Evolutionary conservation across 495 filamentous ascomycete genomes (phyloP).

Genomic region (Ascobolus immersus): DNA sequence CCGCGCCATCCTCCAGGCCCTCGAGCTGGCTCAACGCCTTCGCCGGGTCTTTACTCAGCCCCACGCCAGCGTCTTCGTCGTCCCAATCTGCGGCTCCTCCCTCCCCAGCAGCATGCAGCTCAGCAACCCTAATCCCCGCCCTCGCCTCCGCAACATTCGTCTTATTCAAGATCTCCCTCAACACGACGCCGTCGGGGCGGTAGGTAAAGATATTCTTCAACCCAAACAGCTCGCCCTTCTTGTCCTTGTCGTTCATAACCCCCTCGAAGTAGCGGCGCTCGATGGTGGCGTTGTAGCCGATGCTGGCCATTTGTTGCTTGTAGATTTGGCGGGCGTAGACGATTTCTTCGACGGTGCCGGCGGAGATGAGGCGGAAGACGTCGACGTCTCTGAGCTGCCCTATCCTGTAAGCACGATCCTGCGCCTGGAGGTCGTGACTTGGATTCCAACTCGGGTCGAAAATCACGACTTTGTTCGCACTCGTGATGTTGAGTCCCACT

Average conservation of each 20-base stretch:
- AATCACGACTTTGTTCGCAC: conserved; percentile 92
- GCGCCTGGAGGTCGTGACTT: conserved; percentile 69
- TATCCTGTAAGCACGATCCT: conserved; percentile 90
- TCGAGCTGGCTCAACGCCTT: conserved; percentile 57
- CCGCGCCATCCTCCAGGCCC: conserved; percentile 35
- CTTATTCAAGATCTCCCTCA: conserved; percentile 87
- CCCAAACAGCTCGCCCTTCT: conserved; percentile 85
- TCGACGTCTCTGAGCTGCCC: conserved; percentile 84
- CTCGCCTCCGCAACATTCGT: conserved; percentile 87
- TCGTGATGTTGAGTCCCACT: conserved; percentile 66
- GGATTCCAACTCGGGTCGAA: conserved; percentile 98
- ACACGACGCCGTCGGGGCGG: conserved; percentile 29
- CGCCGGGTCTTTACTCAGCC: conserved; percentile 28
- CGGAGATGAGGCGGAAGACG: conserved; percentile 79
- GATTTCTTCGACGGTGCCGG: conserved; percentile 89
- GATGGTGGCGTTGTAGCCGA: conserved; percentile 75
- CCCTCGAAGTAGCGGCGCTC: conserved; percentile 92
- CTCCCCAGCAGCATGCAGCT: conserved; percentile 39
- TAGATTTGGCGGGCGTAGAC: conserved; percentile 95
- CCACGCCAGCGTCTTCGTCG: conserved; percentile 24
- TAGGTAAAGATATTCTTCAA: conserved; percentile 68
- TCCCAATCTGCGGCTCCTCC: conserved; percentile 9
- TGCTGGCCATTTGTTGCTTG: conserved; percentile 96
- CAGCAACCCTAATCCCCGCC: conserved; percentile 55
- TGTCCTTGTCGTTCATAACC: conserved; percentile 53